Conservation (phyloP, 2,329 filamentous ascomycete species). For the Periconia digitata region DNA sequence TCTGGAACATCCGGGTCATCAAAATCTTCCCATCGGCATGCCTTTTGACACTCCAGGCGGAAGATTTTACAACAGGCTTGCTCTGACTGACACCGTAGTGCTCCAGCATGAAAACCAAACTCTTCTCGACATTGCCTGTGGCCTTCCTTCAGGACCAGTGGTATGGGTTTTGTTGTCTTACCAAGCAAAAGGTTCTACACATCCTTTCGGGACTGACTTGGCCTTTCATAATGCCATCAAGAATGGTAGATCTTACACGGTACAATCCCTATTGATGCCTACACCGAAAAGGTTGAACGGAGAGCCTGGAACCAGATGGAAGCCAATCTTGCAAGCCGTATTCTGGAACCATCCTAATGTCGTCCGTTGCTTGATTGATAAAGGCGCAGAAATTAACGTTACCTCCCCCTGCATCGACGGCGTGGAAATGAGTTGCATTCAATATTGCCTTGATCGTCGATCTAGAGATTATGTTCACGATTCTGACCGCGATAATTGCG, state of each 20-base stretch:
- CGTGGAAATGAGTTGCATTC: constrained; percentile 22
- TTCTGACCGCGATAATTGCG: constrained; percentile 16
- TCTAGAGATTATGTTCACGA: constrained; percentile 18
- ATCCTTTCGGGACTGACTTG: constrained; percentile 35
- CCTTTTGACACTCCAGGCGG: constrained; percentile 26
- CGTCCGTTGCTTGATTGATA: constrained; percentile 30
- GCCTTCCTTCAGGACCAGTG: constrained; percentile 26
- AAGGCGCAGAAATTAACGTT: constrained; percentile 32
- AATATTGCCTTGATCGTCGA: constrained; percentile 30
- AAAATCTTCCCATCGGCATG: constrained; percentile 35
- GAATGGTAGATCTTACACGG: constrained; percentile 32
- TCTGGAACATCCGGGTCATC: constrained; percentile 21
- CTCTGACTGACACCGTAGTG: constrained; percentile 26
- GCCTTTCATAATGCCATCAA: constrained; percentile 41
- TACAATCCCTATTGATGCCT: constrained; percentile 26
- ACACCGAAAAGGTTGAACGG: constrained; percentile 31
- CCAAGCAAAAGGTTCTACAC: constrained; percentile 31
- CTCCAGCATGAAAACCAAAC: constrained; percentile 35
- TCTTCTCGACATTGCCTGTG: constrained; percentile 35
- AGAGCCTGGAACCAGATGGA: constrained; percentile 25
- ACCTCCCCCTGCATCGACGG: constrained; percentile 10
- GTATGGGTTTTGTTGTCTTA: constrained; percentile 31
- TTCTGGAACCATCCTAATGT: constrained; percentile 35
- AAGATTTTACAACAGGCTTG: constrained; percentile 29
- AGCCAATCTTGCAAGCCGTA: constrained; percentile 33